These are phyloP conservation scores for Stereum hirsutum DNA, from an alignment of 1,284 basidiomycete species.

Conservation along the genomic window DNA sequence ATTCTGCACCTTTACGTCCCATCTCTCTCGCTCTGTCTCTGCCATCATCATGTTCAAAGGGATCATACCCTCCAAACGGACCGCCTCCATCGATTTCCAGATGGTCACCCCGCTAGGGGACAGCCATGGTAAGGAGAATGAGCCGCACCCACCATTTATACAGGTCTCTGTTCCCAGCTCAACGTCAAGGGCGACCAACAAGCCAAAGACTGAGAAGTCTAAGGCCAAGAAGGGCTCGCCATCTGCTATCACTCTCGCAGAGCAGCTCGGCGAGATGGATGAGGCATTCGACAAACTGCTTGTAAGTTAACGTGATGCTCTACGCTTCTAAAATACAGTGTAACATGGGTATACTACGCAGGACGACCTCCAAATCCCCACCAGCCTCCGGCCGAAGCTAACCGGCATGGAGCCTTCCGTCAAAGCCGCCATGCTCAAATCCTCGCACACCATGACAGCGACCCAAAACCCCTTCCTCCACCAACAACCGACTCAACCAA, in stretches of 20 bases:
- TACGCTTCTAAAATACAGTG: not conserved
- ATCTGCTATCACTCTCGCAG: slow-evolving; percentile 24
- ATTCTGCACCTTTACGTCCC: too few relatives aligned
- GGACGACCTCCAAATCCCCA: slow-evolving; percentile 82
- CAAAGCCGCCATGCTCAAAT: slow-evolving; percentile 86
- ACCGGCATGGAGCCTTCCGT: slow-evolving; percentile 71
- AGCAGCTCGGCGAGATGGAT: slow-evolving; percentile 35
- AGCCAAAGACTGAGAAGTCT: slow-evolving; percentile 16
- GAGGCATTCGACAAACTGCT: slow-evolving; percentile 68
- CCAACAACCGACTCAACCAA: too few relatives aligned
- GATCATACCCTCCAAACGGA: slow-evolving; percentile 57
- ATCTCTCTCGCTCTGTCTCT: not conserved
- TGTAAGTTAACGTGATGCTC: slow-evolving; percentile 42
- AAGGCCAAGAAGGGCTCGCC: slow-evolving; percentile 26
- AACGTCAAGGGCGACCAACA: slow-evolving; percentile 22
- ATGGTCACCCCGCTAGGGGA: slow-evolving; percentile 52
- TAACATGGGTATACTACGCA: slow-evolving; percentile 18
- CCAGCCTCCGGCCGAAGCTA: slow-evolving; percentile 67
- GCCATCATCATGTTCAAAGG: slow-evolving; percentile 57
- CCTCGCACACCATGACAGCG: slow-evolving; percentile 66
- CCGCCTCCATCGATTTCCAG: slow-evolving; percentile 57
- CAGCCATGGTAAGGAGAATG: slow-evolving; percentile 56
- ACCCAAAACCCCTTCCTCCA: too few relatives aligned
- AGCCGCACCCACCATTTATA: not conserved
- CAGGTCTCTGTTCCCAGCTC: too few relatives aligned